Base-by-base conservation (phyloP, 768 basidiomycete genomes). In the Strobilomyces dryophilus region DNA sequence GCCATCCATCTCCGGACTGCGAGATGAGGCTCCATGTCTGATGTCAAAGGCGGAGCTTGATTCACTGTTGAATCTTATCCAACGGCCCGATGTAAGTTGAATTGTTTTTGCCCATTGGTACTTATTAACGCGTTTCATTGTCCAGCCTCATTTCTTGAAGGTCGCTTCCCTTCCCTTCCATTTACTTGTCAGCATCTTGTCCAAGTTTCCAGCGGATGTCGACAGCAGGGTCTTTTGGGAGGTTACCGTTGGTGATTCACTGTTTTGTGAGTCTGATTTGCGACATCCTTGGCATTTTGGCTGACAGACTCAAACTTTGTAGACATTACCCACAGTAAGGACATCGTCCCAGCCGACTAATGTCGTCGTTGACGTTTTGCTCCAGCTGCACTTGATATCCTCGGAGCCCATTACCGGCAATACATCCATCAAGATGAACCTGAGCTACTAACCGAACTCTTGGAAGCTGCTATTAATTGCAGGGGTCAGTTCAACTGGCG, bases 91-190 rank as follows among this genome's bases (percentile, higher is more conserved):
- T 66, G 89, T 89, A 62, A 64, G 85, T 68, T 5, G 8, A 36
- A 44, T 45, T 56, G n/a, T 8, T 32, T 49, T 35, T 7, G 32
- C 27, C 43, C 10, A 44, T 8, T 15, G 24, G 34, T 27, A 8
- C 14, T 51, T 37, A 52, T 40, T 73, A n/a, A 67, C 46, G 17
- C 10, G 24, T 43, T 32, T 53, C 48, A 4, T 51, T 46, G 35
- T 54, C 18, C 2, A 92, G 88, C 85, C 88, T 17, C 91, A 90
- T 65, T 93, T 92, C 74, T 74, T 93, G 61, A 93, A 93, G 73
- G 87, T 87, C 26, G 85, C 89, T 3, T 84, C 81, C 3, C 76
- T 93, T 41, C 91, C 91, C 0, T 92, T 88, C 74, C 81, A 91
- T 65, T 82, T 79, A n/a, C 76, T 93, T 42, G 76, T 84, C 54